Conservation (phyloP, 192 early-diverging fungal genomes). For the Dispira simplex region DNA sequence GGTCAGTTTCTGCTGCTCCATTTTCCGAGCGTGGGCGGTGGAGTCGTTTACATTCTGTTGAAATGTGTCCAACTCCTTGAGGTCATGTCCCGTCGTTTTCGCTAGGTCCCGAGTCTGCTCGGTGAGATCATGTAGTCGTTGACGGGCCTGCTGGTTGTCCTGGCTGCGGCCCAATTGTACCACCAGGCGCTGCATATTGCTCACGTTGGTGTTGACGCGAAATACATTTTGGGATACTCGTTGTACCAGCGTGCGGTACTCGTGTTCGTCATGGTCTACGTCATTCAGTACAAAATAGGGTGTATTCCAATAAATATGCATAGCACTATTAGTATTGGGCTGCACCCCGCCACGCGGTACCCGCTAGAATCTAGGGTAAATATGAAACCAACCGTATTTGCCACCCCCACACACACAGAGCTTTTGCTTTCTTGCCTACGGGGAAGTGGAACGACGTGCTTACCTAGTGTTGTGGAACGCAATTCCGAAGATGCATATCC, state of each 20-base stretch:
- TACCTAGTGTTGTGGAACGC: no score
- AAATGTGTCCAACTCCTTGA: slow-evolving; percentile 56
- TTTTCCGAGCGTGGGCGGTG: slow-evolving; percentile 50
- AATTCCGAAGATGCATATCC: no score
- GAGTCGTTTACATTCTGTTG: slow-evolving; percentile 16
- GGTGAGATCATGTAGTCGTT: slow-evolving; percentile 59
- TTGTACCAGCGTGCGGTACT: slow-evolving; percentile 36
- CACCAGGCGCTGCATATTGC: slow-evolving; percentile 65
- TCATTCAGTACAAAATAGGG: no score
- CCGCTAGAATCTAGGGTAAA: no score
- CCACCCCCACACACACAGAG: no score
- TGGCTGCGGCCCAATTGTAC: slow-evolving; percentile 54
- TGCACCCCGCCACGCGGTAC: no score
- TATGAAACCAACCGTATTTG: no score
- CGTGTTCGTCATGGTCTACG: slow-evolving; percentile 20
- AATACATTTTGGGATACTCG: slow-evolving; percentile 74
- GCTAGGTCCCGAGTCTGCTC: slow-evolving; percentile 70
- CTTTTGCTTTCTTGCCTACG: no score
- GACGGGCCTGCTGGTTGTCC: slow-evolving; percentile 62
- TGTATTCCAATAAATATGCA: no score
- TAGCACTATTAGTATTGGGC: no score
- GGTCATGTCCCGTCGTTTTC: slow-evolving; percentile 54
- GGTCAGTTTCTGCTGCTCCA: slow-evolving; percentile 84
- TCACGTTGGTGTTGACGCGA: slow-evolving; percentile 70
- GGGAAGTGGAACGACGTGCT: no score